Evolutionary conservation across 495 filamentous ascomycete genomes (phyloP).

Genomic region (Hyaloscypha hepaticicola): DNA sequence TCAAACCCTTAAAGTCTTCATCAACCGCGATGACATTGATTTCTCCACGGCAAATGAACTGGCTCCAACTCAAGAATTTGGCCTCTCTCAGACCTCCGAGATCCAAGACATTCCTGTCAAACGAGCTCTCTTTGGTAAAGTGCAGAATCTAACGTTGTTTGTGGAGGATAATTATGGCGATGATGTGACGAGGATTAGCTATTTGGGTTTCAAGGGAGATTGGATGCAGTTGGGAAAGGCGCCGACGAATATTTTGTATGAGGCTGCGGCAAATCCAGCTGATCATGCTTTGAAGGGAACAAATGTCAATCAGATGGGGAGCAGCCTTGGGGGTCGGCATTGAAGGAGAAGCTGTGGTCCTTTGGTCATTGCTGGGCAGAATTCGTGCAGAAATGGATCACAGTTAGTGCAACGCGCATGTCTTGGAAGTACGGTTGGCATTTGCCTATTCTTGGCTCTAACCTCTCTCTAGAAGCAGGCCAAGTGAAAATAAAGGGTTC

Average conservation of each 20-base stretch:
- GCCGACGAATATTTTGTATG: conserved; percentile 83
- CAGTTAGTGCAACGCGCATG: no score
- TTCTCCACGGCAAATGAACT: conserved; percentile 72
- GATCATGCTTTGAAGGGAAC: conserved; percentile 67
- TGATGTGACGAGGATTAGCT: conserved; percentile 74
- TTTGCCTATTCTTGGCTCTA: no score
- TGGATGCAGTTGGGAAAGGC: conserved; percentile 83
- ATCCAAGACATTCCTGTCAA: conserved; percentile 83
- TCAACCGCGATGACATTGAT: conserved; percentile 84
- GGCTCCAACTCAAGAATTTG: conserved; percentile 70
- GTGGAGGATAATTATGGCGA: conserved; percentile 73
- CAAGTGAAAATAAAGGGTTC: not conserved
- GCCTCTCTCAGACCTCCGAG: conserved; percentile 74
- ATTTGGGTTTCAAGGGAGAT: conserved; percentile 90
- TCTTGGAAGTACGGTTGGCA: no score
- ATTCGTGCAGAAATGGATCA: no score
- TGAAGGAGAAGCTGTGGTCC: not conserved
- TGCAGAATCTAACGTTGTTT: conserved; percentile 75
- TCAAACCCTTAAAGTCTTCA: conserved; percentile 75
- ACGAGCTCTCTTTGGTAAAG: conserved; percentile 83
- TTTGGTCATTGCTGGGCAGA: not conserved
- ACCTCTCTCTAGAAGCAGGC: no score
- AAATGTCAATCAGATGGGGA: conserved; percentile 47
- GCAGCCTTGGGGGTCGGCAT: conserved; percentile 39
- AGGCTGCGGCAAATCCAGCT: conserved; percentile 85